These are phyloP conservation scores for Lipomyces lipofer DNA, from an alignment of 805 yeast genomes.

Conservation along the genomic window DNA sequence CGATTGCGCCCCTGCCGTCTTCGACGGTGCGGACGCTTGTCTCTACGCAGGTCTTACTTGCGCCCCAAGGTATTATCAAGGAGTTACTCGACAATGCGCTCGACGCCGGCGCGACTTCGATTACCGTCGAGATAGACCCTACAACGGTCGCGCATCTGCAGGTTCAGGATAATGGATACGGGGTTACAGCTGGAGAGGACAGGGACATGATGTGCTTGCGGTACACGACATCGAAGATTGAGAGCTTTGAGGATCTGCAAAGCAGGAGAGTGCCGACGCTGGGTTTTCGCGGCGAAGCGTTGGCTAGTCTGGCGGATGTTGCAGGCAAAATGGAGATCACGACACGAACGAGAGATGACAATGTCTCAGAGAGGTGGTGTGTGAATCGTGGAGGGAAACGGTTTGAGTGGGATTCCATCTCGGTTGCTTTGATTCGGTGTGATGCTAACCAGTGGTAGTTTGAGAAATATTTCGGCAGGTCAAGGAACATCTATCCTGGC, in stretches of 20 bases:
- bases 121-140: conserved; percentile 24
- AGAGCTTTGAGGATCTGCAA: conserved; percentile 63
- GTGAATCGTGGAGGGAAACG: conserved; percentile 50
- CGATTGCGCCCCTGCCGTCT: conserved; percentile 16
- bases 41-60: conserved; percentile 19
- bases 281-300: conserved; percentile 86
- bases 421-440: conserved; percentile 41
- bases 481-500: conserved; percentile 73
- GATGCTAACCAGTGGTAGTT: conserved; percentile 25
- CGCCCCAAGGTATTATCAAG: conserved; percentile 25
- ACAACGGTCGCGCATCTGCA: conserved; percentile 17
- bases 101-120: conserved; percentile 32
- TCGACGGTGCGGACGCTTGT: conserved; percentile 23
- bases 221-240: conserved; percentile 76
- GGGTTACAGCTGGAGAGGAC: conserved; percentile 60
- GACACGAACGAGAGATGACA: conserved; percentile 57
- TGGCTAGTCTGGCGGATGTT: conserved; percentile 82
- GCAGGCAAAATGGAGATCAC: conserved; percentile 62
- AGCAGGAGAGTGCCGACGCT: conserved; percentile 55
- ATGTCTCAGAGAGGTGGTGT: conserved; percentile 63
- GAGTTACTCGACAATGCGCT: conserved; percentile 34
- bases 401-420: conserved; percentile 45
- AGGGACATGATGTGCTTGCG: conserved; percentile 70
- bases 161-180: conserved; percentile 75
- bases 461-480: conserved; percentile 68